These are phyloP conservation scores for Anethum foeniculum DNA, from an alignment of 140 eudicot species.

Conservation along the genomic window DNA sequence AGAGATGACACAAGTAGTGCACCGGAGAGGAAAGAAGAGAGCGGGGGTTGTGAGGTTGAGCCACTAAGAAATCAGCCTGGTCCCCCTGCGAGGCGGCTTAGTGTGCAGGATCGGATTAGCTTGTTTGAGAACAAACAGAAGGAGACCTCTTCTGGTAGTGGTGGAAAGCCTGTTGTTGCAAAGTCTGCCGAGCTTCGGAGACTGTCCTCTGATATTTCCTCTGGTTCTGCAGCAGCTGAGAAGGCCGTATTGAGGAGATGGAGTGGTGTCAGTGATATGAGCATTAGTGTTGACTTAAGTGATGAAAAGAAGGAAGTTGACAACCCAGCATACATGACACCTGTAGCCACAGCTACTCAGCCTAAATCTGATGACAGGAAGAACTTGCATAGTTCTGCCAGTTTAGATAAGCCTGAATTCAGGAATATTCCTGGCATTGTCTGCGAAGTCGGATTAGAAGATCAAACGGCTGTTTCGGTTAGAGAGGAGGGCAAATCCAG, in stretches of 20 bases:
- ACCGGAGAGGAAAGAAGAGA: slow-evolving; percentile 42
- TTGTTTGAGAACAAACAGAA: slow-evolving; percentile 89
- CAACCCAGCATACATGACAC: slow-evolving; percentile 46
- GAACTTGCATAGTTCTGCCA: slow-evolving; percentile 20
- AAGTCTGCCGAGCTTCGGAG: slow-evolving; percentile 69
- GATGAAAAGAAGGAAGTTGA: slow-evolving; percentile 67
- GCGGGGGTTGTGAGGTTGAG: slow-evolving; percentile 22
- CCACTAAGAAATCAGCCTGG: slow-evolving; percentile 33
- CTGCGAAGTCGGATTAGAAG: slow-evolving; percentile 15
- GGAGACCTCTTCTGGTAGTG: slow-evolving; percentile 57
- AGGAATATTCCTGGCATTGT: slow-evolving; percentile 16
- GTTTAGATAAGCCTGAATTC: slow-evolving; percentile 30
- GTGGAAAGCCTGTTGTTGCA: slow-evolving; percentile 52
- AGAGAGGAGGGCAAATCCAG: slow-evolving; percentile 14
- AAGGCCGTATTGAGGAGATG: slow-evolving; percentile 81
- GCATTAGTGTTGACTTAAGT: slow-evolving; percentile 73
- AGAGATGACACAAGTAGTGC: slow-evolving; percentile 29
- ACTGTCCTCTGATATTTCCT: slow-evolving; percentile 67
- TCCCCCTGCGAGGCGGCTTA: slow-evolving; percentile 70
- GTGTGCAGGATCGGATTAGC: slow-evolving; percentile 90
- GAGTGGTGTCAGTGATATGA: slow-evolving; percentile 99
- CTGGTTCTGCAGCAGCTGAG: slow-evolving; percentile 28
- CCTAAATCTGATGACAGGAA: slow-evolving; percentile 20
- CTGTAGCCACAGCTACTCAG: slow-evolving; percentile 22
- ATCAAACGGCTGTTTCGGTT: slow-evolving; percentile 20